Conservation (phyloP, 805 yeast genomes). For the Myxozyma melibiosi region DNA sequence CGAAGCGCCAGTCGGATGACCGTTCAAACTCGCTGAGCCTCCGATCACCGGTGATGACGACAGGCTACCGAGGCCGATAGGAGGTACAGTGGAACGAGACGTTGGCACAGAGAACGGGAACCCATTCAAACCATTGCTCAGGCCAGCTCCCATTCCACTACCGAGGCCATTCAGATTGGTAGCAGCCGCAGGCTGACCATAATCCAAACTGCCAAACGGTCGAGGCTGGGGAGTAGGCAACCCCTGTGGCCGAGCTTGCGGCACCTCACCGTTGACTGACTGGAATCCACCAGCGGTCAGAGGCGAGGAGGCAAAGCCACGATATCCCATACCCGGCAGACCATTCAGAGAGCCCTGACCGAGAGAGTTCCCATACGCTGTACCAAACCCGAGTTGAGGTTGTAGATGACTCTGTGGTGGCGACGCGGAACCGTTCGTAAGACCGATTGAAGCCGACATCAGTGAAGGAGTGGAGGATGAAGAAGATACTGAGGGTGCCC, state of each 20-base stretch:
- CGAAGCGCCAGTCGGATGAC: neutral
- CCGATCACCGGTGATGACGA: constrained; percentile 10
- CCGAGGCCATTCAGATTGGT: constrained; percentile 1
- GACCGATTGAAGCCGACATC: neutral
- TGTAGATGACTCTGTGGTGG: constrained; percentile 2
- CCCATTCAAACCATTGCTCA: constrained; percentile 1
- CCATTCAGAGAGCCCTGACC: neutral
- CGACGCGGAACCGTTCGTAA: constrained; percentile 1
- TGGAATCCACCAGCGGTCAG: constrained; percentile 13
- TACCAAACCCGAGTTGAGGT: constrained; percentile 1
- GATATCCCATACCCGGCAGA: constrained; percentile 6
- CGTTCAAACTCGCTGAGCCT: neutral
- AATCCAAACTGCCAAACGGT: constrained; percentile 12
- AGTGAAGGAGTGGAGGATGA: constrained; percentile 4
- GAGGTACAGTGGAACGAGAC: constrained; percentile 5
- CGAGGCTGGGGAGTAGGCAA: constrained; percentile 3
- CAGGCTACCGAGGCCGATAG: constrained; percentile 8
- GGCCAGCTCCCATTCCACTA: neutral
- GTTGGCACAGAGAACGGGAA: constrained; percentile 16
- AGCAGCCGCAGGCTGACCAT: neutral
- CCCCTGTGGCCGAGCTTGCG: constrained; percentile 7
- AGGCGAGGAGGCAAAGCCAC: constrained; percentile 22
- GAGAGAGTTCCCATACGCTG: neutral
- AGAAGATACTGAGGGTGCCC: constrained; percentile 1
- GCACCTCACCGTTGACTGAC: neutral